phyloP scores from a whole-genome alignment of 2,329 filamentous ascomycete genomes.

The Aspergillus sp. region DNA sequence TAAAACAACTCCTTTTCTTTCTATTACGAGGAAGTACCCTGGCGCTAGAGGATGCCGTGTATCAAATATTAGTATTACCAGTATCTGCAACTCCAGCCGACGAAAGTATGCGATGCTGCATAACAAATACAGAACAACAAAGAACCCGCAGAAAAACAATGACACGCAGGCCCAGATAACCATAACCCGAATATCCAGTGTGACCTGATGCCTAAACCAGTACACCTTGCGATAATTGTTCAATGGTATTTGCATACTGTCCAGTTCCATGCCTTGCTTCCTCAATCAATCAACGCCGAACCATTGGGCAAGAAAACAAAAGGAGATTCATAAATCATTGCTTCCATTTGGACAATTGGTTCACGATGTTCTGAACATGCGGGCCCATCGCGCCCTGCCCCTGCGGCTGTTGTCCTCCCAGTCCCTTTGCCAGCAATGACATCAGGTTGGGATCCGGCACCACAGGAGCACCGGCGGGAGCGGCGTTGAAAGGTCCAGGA shows the following conservation, averaged over 20 bases:
- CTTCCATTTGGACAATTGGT: conserved; percentile 39
- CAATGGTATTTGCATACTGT: not conserved
- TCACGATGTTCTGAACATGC: conserved; percentile 41
- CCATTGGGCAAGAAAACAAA: conserved; percentile 11
- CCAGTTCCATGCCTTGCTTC: not conserved
- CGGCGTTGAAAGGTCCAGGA: conserved; percentile 22
- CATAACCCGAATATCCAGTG: not conserved
- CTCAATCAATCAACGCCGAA: conserved; percentile 3
- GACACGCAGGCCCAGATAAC: not conserved
- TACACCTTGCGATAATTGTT: not conserved
- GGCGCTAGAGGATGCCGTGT: not conserved
- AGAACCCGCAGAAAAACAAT: conserved; percentile 1
- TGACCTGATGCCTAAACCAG: not conserved
- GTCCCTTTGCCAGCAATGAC: conserved; percentile 29
- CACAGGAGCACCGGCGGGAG: conserved; percentile 17
- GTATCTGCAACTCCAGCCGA: conserved; percentile 2
- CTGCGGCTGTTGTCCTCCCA: conserved; percentile 27
- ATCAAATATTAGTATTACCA: not conserved
- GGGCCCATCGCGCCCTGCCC: conserved; percentile 22
- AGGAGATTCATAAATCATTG: conserved; percentile 25
- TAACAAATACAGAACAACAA: not conserved
- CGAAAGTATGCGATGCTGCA: not conserved
- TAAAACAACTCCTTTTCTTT: not conserved
- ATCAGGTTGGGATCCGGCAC: conserved; percentile 29
- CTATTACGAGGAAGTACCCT: no score